A percentile compares a stretch with the other conserved stretches of the same genome.
These are phyloP conservation scores for Backusella macrospora DNA, from an alignment of 192 early-diverging fungal genomes.

Conservation along the genomic window DNA sequence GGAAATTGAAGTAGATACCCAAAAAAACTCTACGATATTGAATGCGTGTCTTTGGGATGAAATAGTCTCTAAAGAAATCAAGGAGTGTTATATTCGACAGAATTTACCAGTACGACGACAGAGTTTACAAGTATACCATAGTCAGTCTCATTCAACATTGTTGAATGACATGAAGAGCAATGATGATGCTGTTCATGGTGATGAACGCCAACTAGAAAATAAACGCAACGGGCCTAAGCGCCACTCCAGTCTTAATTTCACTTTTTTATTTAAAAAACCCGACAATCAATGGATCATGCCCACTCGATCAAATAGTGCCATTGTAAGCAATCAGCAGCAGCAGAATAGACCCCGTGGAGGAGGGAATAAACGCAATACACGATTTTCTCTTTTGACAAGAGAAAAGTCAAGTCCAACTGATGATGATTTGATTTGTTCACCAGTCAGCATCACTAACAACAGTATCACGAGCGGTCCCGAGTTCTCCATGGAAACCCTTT, in stretches of 20 bases:
- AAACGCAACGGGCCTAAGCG: not conserved
- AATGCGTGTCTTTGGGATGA: conserved; percentile 4
- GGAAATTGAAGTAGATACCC: not conserved
- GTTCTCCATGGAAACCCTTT: conserved; percentile 1
- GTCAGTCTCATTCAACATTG: conserved; percentile 15
- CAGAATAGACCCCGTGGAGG: not conserved
- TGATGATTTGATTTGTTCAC: no score
- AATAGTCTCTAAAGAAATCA: not conserved
- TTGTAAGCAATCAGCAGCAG: not conserved
- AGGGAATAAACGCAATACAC: not conserved
- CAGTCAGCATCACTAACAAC: no score
- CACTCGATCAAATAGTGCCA: not conserved
- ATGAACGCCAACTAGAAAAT: not conserved
- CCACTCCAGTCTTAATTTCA: conserved; percentile 3
- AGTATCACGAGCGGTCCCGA: not conserved
- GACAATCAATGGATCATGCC: not conserved
- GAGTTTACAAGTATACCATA: conserved; percentile 26
- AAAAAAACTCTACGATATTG: not conserved
- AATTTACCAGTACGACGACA: conserved; percentile 37
- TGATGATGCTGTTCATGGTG: no score
- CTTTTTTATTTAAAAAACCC: conserved; percentile 1
- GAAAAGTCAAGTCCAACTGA: not conserved
- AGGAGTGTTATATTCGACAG: conserved; percentile 33
- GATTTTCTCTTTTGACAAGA: not conserved
- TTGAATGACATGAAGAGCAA: not conserved